Conservation (phyloP, 2,329 filamentous ascomycete species). For the Celoporthe dispersa region DNA sequence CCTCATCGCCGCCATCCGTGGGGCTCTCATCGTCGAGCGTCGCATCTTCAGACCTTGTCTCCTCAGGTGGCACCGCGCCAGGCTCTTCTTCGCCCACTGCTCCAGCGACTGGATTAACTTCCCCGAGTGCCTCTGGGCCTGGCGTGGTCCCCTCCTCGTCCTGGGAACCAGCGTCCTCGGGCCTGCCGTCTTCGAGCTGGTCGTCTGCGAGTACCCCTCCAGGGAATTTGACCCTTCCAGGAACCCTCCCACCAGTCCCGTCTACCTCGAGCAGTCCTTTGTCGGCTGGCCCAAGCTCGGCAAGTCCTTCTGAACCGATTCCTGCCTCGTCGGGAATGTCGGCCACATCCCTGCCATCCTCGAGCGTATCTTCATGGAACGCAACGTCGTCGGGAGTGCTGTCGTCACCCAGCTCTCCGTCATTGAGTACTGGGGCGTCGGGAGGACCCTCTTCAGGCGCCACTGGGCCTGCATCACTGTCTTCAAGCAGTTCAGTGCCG, state of each 20-base stretch:
- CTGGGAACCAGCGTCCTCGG: neutral
- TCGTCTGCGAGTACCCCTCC: neutral
- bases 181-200: constrained; percentile 1
- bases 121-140: neutral
- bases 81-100: neutral
- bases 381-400: neutral
- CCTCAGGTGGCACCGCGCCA: neutral
- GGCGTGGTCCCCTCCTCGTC: neutral
- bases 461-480: neutral
- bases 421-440: constrained; percentile 5
- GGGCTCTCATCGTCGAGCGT: neutral
- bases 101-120: neutral
- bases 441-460: constrained; percentile 6
- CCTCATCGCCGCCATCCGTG: neutral
- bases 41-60: neutral
- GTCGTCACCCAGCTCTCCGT: neutral
- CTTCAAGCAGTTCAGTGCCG: too few relatives aligned
- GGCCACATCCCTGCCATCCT: neutral
- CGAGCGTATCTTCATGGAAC: neutral
- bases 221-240: neutral
- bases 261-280: neutral
- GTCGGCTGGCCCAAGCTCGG: neutral
- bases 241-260: neutral
- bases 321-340: neutral
- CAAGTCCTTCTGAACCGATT: neutral